Percentiles rank a stretch among this genome's conserved stretches.
Evolutionary conservation across 2,329 filamentous ascomycete genomes (phyloP).

Genomic region (Boeremia lycopersici): DNA sequence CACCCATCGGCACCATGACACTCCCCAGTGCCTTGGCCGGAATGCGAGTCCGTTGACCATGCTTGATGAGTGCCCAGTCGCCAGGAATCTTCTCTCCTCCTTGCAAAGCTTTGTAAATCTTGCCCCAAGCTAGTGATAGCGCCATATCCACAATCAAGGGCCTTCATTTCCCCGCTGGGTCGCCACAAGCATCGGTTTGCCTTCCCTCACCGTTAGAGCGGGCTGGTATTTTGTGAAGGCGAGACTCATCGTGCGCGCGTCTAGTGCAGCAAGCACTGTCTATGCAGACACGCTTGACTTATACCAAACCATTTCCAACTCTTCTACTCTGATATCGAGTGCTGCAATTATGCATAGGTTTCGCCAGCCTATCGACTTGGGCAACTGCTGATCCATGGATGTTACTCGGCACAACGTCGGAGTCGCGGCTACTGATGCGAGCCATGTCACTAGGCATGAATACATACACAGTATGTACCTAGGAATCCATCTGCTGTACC

Average conservation of each 20-base stretch:
- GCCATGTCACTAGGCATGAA: conserved; percentile 67
- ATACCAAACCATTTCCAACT: conserved; percentile 77
- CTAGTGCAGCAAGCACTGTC: conserved; percentile 77
- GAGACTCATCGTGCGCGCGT: conserved; percentile 68
- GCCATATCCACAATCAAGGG: conserved; percentile 81
- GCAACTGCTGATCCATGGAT: conserved; percentile 64
- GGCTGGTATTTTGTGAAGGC: conserved; percentile 69
- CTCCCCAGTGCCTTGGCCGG: conserved; percentile 68
- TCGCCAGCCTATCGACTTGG: conserved; percentile 70
- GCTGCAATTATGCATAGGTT: conserved; percentile 74
- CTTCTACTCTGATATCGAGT: conserved; percentile 66
- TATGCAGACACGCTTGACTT: conserved; percentile 79
- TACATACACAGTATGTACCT: conserved; percentile 75
- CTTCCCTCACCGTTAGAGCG: conserved; percentile 74
- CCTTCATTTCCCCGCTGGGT: conserved; percentile 64
- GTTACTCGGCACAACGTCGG: conserved; percentile 68
- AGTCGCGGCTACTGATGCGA: conserved; percentile 65
- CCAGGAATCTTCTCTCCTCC: conserved; percentile 71
- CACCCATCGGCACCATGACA: conserved; percentile 86
- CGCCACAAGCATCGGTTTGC: conserved; percentile 74
- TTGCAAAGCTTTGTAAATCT: conserved; percentile 72
- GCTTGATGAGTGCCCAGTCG: conserved; percentile 76
- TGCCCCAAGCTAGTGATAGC: conserved; percentile 71
- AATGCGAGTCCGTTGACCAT: conserved; percentile 73
- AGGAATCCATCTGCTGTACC: conserved; percentile 67